Base-by-base conservation (phyloP, 495 filamentous ascomycete genomes). In the Penicillium salamii region DNA sequence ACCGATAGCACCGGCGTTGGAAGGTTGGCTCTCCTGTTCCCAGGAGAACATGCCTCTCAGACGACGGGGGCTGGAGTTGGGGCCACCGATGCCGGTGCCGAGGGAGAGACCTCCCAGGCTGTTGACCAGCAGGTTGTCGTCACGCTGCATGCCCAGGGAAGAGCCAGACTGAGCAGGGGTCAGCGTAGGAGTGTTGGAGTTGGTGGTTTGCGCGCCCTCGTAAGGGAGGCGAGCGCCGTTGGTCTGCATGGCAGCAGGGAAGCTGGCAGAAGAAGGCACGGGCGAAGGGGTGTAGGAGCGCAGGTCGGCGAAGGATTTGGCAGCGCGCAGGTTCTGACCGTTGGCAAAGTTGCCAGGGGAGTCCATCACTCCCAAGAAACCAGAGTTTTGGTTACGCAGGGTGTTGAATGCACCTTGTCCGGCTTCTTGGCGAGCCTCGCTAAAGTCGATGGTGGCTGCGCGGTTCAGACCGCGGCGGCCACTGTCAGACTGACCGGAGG, bases 381-480 rank as follows among this genome's bases (percentile, higher is more conserved):
- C 86, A 24, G 84, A 80, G 28, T 80, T 80, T 56, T 92, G 89
- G 38, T 87, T 78, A 33, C 89, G 86, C 37, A 95, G 75, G 1
- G 88, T 83, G 57, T 81, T 83, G 65, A 87, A 89, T 54, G 87
- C 77, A 36, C 80, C 78, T 29, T 77, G 76, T 17, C 85, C 61
- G 18, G 50, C 84, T 37, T 80, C 81, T 19, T 78, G 84, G 6
- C 91, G 87, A 29, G 89, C 84, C 63, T 97, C 93, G 57, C 88
- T 90, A 70, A 98, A 98, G 69, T 97, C 92, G 58, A 95, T 96
- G n/a, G 93, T 98, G 26, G 93, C 95, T 15, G 93, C 91, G 23
- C 93, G 88, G 73, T 91, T 93, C 28, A 98, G 75, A 12, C 82
- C 86, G 26, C 91, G 88, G 46, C 91, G 81, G 48, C 84, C 82